phyloP scores from a whole-genome alignment of 2,329 filamentous ascomycete species.

The Aureobasidium subglaciale region DNA sequence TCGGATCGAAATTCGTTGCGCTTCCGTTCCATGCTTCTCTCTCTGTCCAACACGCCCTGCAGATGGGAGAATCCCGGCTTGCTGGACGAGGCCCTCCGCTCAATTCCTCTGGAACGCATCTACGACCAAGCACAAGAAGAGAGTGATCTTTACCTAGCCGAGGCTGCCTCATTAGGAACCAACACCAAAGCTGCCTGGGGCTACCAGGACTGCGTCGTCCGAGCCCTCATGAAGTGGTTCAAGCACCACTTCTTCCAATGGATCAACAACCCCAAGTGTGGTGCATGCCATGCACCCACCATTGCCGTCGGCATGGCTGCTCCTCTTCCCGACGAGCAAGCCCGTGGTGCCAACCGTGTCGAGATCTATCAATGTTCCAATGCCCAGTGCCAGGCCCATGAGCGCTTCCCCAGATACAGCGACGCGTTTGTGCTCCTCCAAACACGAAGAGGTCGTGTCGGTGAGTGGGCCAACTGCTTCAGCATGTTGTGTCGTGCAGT shows the following conservation, averaged over 20 bases:
- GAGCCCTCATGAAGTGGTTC: constrained; percentile 90
- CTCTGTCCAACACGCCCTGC: constrained; percentile 77
- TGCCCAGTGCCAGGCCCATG: constrained; percentile 65
- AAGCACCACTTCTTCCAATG: constrained; percentile 91
- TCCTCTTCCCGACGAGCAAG: constrained; percentile 81
- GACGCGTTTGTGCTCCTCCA: constrained; percentile 91
- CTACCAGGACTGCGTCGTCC: constrained; percentile 93
- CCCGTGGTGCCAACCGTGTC: constrained; percentile 77
- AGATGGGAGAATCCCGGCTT: constrained; percentile 96
- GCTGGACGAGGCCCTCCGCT: constrained; percentile 81
- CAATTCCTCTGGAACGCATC: constrained; percentile 81
- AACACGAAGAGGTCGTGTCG: constrained; percentile 75
- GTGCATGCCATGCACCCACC: constrained; percentile 73
- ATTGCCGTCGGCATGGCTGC: constrained; percentile 75
- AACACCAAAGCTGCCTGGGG: constrained; percentile 83
- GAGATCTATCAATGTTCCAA: constrained; percentile 86
- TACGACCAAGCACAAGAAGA: constrained; percentile 94
- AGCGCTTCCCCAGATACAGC: constrained; percentile 88
- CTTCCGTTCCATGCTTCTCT: constrained; percentile 66
- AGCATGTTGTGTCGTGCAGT: constrained; percentile 95
- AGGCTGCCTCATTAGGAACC: constrained; percentile 79
- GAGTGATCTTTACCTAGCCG: constrained; percentile 74
- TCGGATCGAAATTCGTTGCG: constrained; percentile 41
- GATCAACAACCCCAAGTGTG: constrained; percentile 90
- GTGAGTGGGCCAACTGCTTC: constrained; percentile 98